Percentiles rank a stretch among this genome's conserved stretches.
Conservation (phyloP, 2,329 filamentous ascomycete species). For the Claviceps paspali region DNA sequence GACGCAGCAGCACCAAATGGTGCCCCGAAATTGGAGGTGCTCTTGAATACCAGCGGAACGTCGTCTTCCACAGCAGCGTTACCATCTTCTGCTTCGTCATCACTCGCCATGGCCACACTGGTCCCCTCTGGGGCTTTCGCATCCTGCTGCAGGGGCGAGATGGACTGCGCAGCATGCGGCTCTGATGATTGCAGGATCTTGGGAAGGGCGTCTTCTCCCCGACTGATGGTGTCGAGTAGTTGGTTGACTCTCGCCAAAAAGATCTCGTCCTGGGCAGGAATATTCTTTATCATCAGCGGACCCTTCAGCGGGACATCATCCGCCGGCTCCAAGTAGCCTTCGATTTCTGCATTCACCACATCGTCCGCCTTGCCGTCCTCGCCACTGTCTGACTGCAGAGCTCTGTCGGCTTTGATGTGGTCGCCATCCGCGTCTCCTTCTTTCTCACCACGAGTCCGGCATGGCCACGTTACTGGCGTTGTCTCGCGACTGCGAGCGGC, state of each 20-base stretch:
- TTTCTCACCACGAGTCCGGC: background rate
- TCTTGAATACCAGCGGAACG: constrained; percentile 30
- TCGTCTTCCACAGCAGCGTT: constrained; percentile 21
- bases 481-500: constrained; percentile 14
- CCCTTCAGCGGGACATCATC: constrained; percentile 34
- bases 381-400: background rate
- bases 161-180: constrained; percentile 1
- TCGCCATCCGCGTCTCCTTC: background rate
- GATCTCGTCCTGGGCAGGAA: constrained; percentile 38
- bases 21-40: constrained; percentile 31
- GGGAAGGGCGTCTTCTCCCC: constrained; percentile 30
- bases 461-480: constrained; percentile 14
- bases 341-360: constrained; percentile 6
- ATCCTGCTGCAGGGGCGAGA: constrained; percentile 2
- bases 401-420: background rate
- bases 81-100: constrained; percentile 12
- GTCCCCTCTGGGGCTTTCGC: constrained; percentile 11
- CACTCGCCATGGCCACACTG: constrained; percentile 6
- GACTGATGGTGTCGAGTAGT: constrained; percentile 35
- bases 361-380: background rate
- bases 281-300: constrained; percentile 39
- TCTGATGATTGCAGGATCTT: constrained; percentile 19
- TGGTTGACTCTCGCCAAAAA: constrained; percentile 35
- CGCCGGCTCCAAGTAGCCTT: constrained; percentile 21
- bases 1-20: constrained; percentile 22